phyloP scores from a whole-genome alignment of 441 rosid species.

The Melastoma candidum region DNA sequence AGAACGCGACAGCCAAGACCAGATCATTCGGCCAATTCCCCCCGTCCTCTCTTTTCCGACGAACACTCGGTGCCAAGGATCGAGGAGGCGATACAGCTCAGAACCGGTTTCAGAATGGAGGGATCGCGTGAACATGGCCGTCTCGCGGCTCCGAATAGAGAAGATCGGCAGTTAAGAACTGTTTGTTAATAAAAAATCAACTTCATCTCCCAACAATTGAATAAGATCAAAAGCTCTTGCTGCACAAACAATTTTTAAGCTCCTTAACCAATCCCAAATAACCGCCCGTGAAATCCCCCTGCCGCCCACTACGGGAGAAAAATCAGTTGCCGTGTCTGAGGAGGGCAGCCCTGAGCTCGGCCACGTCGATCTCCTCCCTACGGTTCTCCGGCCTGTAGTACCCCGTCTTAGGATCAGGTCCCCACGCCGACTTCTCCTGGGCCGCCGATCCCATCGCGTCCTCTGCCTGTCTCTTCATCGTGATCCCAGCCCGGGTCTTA shows the following conservation, averaged over 20 bases:
- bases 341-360: conserved; percentile 53
- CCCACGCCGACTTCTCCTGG: conserved; percentile 51
- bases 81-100: conserved; percentile 5
- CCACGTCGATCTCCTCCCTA: conserved; percentile 57
- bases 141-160: conserved; percentile 11
- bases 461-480: conserved; percentile 46
- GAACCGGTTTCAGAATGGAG: background rate
- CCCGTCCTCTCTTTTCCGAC: background rate
- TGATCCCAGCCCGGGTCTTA: conserved; percentile 9
- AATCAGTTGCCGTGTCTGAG: conserved; percentile 44
- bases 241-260: too few relatives aligned
- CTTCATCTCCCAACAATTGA: too few relatives aligned
- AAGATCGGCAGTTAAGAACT: background rate
- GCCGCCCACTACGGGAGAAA: too few relatives aligned
- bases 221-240: too few relatives aligned
- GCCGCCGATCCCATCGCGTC: conserved; percentile 21
- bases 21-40: conserved; percentile 1
- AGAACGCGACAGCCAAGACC: background rate
- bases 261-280: too few relatives aligned
- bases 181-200: too few relatives aligned
- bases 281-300: too few relatives aligned
- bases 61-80: background rate
- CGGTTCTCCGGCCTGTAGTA: conserved; percentile 68
- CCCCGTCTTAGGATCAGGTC: conserved; percentile 87
- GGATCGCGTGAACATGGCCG: conserved; percentile 8